Evolutionary conservation across 441 rosid species (phyloP), one percentile per base, ranked within the genome.

Genomic region (Corymbia calophylla): DNA sequence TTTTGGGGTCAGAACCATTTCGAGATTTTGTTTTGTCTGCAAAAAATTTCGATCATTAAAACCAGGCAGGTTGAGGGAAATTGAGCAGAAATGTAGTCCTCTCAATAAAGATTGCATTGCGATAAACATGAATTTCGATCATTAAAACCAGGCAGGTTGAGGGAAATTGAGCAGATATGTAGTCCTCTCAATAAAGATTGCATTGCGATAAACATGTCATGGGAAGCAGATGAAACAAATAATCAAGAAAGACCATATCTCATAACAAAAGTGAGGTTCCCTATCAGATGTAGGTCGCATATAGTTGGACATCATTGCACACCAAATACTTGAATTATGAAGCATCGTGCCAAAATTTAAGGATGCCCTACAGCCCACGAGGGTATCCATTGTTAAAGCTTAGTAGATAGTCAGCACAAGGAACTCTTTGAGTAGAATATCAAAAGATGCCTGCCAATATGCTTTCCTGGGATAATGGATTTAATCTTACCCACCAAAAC

Each of bases 21-120:
- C 94, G 91, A 66, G 97, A 93, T 92, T 96, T 98, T 51, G 97
- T 94, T 94, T 96, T 96, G 86, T 97, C 99, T 97, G 89, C 90
- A 86, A 91, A 87, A 19, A 90, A 70, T 53, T 80, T 68, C 60
- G 53, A 81, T 54, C 53, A 82, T 53, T 90, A 48, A 77, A 48
- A 90, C 29, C 19, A 56, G 51, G n/a, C 56, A 53, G 27, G 84
- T 48, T 77, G 51, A 77, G n/a, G 53, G 84, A 58, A 77, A 44
- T 44, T 77, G n/a, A 23, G n/a, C 23, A 77, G 49, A 32, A 13
- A 23, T 39, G 27, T 44, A 6, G 29, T 44, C 51, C 53, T 77
- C 44, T 23, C 9, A 44, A 23, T 77, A 77, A 23, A 77, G 27
- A 77, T 77, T n/a, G 49, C 84, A 77, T 7, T 51, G 44, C n/a